Base-by-base conservation (phyloP, 352 stramenopile species). In the Pythium pyrilobum region DNA sequence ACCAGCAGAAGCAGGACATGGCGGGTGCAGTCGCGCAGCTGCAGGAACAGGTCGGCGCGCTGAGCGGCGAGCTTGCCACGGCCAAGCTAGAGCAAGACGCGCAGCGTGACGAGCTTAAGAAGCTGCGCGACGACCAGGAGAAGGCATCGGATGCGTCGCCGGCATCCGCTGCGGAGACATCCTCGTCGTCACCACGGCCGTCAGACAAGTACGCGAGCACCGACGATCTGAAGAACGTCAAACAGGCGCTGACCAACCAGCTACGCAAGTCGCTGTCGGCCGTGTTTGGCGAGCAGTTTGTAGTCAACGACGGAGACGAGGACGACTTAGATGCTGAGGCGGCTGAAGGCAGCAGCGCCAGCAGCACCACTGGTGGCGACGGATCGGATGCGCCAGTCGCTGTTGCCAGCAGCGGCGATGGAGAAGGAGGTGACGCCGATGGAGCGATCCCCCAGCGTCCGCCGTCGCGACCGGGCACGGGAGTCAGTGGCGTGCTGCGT, bases 1-100 rank as follows among this genome's bases (percentile, higher is more conserved):
- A 89, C 39, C 67, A 55, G 2, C 67, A 86, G 25, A 90, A 89
- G 53, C 68, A 78, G 42, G 49, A 76, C 6, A 67, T 84, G 52
- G 62, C 63, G n/a, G 43, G 60, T 6, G 62, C 74, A 4, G 52
- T 92, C 18, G 46, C 72, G 3, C 53, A 68, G 13, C 63, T 92
- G 24, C 71, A 81, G 46, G 69, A 67, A 25, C 57, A 82, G 42
- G 61, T 92, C 3, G 62, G 64, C 8, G 56, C 62, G 12, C 69
- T 90, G 52, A 56, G 85, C 37, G 48, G 46, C 15, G 69, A 89
- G 44, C 52, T 87, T 4, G 55, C 71, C 28, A 53, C 66, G 27
- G 41, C 74, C 3, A 64, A 77, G 31, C 28, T 66, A 9, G 41
- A 72, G 6, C 50, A 76, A 12, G 39, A 63, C 12, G 25, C 46